A percentile compares a stretch with the other conserved stretches of the same genome.
Conservation (phyloP, 1,139 yeast species). For the Starmera stellimalicola region DNA sequence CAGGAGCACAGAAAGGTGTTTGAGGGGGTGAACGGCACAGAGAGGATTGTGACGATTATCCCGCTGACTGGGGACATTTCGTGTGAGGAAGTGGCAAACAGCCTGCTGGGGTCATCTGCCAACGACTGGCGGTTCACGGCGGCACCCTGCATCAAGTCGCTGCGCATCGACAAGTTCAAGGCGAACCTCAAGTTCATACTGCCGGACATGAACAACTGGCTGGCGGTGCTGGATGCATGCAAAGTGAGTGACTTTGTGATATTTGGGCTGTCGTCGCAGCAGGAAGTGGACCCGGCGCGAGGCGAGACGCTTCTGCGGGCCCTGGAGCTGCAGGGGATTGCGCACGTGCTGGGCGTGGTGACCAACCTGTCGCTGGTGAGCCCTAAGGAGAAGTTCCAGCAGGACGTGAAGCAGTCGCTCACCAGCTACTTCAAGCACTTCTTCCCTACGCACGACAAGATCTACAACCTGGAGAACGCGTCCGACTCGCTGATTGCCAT, state of each 20-base stretch:
- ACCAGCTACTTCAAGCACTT: conserved; percentile 80
- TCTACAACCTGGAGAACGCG: conserved; percentile 58
- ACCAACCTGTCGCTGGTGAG: conserved; percentile 58
- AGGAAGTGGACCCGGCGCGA: conserved; percentile 66
- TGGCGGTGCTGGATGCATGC: conserved; percentile 75
- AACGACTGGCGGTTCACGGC: conserved; percentile 27
- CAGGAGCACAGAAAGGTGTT: conserved; percentile 49
- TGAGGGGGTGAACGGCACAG: conserved; percentile 73
- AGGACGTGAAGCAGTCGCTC: conserved; percentile 71
- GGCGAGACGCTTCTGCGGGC: conserved; percentile 90
- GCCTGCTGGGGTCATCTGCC: conserved; percentile 30
- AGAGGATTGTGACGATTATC: conserved; percentile 72
- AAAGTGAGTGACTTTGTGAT: conserved; percentile 83
- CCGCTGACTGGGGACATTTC: conserved; percentile 70
- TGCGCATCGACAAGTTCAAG: conserved; percentile 57
- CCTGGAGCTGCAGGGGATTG: conserved; percentile 85
- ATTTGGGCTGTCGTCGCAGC: conserved; percentile 75
- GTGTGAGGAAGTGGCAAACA: conserved; percentile 46
- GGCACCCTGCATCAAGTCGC: conserved; percentile 39
- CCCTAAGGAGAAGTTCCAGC: conserved; percentile 69
- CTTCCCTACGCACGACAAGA: conserved; percentile 77
- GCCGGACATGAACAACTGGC: conserved; percentile 60
- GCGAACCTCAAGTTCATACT: conserved; percentile 65
- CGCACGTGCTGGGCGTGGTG: conserved; percentile 72
- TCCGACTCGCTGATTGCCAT: conserved; percentile 66